Percentiles rank a stretch among this genome's conserved stretches.
Evolutionary conservation across 371 early-diverging fungal genomes (phyloP).

Genomic region (Lichtheimia corymbifera): DNA sequence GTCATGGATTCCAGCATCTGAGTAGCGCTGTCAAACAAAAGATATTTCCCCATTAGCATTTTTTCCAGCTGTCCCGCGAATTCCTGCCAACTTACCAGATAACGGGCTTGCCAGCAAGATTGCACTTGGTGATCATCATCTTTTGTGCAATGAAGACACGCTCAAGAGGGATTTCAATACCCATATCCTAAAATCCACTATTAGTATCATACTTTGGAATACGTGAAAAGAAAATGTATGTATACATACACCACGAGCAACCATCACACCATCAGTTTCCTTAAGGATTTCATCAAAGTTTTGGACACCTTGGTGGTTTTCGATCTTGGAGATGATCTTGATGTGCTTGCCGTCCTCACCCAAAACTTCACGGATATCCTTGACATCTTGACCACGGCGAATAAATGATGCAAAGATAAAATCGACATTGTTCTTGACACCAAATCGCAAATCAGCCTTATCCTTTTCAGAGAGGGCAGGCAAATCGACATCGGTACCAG

Average conservation of each 20-base stretch:
- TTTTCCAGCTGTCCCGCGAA: not conserved
- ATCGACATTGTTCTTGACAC: conserved; percentile 92
- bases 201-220: not conserved
- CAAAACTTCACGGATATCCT: conserved; percentile 81
- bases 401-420: conserved; percentile 98
- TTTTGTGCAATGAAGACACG: conserved; percentile 95
- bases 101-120: conserved; percentile 93
- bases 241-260: conserved; percentile 88
- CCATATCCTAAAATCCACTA: conserved; percentile 72
- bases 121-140: conserved; percentile 95
- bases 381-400: conserved; percentile 87
- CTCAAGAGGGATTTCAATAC: conserved; percentile 94
- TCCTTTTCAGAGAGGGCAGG: conserved; percentile 97
- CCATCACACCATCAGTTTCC: conserved; percentile 98
- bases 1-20: conserved; percentile 99
- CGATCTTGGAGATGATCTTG: conserved; percentile 96
- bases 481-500: conserved; percentile 82
- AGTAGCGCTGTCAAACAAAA: conserved; percentile 70
- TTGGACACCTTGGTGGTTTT: conserved; percentile 92
- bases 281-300: conserved; percentile 97
- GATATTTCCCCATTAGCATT: too few relatives aligned
- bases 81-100: conserved; percentile 56
- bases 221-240: too few relatives aligned
- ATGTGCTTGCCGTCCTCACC: conserved; percentile 80
- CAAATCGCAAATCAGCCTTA: conserved; percentile 88